Base-by-base conservation (phyloP, 2,329 filamentous ascomycete genomes). In the Aspergillus oerlinghausenensis region DNA sequence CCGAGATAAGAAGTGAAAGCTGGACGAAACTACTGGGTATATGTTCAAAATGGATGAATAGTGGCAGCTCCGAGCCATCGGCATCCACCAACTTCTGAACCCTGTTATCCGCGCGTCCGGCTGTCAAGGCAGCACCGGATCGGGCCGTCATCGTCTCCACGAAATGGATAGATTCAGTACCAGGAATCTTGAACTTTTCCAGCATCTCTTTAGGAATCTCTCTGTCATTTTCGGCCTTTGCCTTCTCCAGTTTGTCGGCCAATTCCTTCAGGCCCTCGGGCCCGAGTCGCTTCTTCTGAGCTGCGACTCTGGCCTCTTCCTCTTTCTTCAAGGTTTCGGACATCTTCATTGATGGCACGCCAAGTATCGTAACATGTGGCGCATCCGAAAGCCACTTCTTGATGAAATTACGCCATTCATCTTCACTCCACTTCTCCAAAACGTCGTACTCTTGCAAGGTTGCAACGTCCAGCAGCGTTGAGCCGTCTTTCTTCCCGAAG, bases 11-110 rank as follows among this genome's bases (percentile, higher is more conserved):
- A 23, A 97, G 75, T 50, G 85, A 88, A 56, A 97, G 82, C 65
- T 93, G 88, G 6, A 96, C 91, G 71, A 99, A 99, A 69, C 91
- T 96, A 57, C 90, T 95, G 2, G 88, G 88, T 14, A 97, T 92
- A 67, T 96, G 88, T 74, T 99, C 94, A 63, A 95, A 99, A 74
- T 99, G 93, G n/a, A 99, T 82, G 74, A 97, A 99, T 2, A 97
- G 78, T 0, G 91, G 88, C n/a, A 87, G 71, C 17, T 80, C 78
- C 6, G 79, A 73, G 40, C 82, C 80, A 43, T 90, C 84, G 14
- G 81, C 78, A 69, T 97, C 90, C 50, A 99, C 84, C 50, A 87
- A 75, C 58, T 85, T 81, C 72, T 99, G 94, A 4, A 90, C 84
- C 3, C 82, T 72, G 63, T 90, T 93, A 29, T 86, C 76, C 0